Conservation (phyloP, 345 rosid genomes). For the Noccaea caerulescens region DNA sequence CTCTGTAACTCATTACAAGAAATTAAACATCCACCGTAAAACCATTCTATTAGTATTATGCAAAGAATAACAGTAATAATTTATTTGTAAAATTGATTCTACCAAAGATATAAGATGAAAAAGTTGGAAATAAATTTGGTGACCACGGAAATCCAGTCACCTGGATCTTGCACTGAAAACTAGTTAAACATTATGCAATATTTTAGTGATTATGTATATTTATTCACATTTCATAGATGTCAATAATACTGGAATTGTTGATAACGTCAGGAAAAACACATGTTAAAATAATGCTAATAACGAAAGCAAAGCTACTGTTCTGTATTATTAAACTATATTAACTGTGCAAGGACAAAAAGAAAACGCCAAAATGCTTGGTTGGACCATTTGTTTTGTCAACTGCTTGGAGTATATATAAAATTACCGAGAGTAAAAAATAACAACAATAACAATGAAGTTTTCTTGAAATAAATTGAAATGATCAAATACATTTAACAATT, state of each 20-base stretch:
- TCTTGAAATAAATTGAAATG: neutral
- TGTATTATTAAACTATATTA: slow-evolving; percentile 17
- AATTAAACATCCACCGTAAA: neutral
- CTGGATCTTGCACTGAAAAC: neutral
- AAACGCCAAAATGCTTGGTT: slow-evolving; percentile 45
- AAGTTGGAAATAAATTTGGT: neutral
- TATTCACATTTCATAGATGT: slow-evolving; percentile 17
- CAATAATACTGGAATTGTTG: slow-evolving; percentile 4
- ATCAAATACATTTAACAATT: slow-evolving; percentile 24
- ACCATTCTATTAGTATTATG: neutral
- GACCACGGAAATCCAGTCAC: neutral
- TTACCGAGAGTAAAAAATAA: slow-evolving; percentile 5
- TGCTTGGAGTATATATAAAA: slow-evolving; percentile 21
- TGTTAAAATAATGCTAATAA: slow-evolving; percentile 29
- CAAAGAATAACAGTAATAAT: neutral
- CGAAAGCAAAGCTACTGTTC: slow-evolving; percentile 24
- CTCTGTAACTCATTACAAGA: neutral
- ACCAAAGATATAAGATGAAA: neutral
- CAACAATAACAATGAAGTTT: neutral
- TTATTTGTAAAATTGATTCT: neutral
- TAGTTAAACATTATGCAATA: neutral
- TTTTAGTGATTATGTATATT: neutral
- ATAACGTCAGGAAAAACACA: slow-evolving; percentile 26
- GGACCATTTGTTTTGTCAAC: slow-evolving; percentile 42
- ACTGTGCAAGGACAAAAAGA: slow-evolving; percentile 38